A percentile compares a stretch with the other conserved stretches of the same genome.
These are phyloP conservation scores for Lyophyllum atratum DNA, from an alignment of 768 basidiomycete species.

Conservation along the genomic window DNA sequence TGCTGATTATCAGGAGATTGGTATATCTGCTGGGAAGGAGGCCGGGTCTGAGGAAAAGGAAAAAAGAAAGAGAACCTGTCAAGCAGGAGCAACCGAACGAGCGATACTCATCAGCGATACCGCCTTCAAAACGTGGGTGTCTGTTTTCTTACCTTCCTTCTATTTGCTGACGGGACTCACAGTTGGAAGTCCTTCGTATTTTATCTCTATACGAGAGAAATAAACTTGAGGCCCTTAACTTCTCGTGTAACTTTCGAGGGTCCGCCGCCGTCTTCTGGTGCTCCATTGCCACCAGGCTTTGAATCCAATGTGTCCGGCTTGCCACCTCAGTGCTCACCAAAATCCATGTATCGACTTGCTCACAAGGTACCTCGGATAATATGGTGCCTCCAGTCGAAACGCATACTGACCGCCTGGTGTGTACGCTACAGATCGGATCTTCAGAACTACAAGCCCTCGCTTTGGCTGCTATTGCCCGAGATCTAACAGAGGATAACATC, in stretches of 20 bases:
- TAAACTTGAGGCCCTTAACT: slow-evolving; percentile 31
- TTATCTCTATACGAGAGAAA: slow-evolving; percentile 38
- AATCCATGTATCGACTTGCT: slow-evolving; percentile 46
- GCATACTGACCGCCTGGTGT: not conserved
- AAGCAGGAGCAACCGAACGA: slow-evolving; percentile 6
- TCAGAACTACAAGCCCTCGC: slow-evolving; percentile 20
- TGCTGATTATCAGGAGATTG: not conserved
- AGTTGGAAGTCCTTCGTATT: slow-evolving; percentile 41
- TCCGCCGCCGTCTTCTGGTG: too few relatives aligned
- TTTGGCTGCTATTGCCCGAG: slow-evolving; percentile 15
- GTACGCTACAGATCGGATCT: slow-evolving; percentile 16
- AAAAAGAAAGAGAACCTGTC: not conserved
- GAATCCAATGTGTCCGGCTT: slow-evolving; percentile 18
- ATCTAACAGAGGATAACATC: slow-evolving; percentile 22
- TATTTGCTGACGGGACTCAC: not conserved
- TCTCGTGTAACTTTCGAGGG: too few relatives aligned
- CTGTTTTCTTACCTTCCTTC: not conserved
- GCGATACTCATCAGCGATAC: slow-evolving; percentile 19
- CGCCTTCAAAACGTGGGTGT: slow-evolving; percentile 23
- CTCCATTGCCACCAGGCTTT: not conserved
- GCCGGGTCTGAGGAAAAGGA: not conserved
- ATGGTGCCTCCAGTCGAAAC: not conserved
- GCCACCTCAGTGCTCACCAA: slow-evolving; percentile 34
- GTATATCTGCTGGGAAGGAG: not conserved
- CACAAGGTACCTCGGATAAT: slow-evolving; percentile 28